Evolutionary conservation across 805 yeast species (phyloP).

Genomic region (Diddensiella santjacobensis): DNA sequence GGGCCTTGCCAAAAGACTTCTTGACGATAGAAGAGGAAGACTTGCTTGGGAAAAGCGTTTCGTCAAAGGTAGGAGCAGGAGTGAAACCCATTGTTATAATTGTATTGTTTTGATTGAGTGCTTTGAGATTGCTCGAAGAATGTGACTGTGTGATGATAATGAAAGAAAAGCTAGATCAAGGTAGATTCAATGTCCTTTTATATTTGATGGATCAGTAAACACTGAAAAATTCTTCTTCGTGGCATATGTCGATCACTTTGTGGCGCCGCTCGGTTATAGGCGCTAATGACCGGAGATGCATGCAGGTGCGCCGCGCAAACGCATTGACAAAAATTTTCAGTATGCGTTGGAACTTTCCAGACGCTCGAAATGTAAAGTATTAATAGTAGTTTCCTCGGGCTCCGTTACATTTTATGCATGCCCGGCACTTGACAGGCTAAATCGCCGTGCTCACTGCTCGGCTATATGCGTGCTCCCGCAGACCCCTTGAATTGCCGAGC

Average conservation of each 20-base stretch:
- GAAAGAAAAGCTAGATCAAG: too few relatives aligned
- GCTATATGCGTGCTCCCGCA: too few relatives aligned
- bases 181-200: background rate
- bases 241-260: too few relatives aligned
- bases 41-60: slow-evolving; percentile 2
- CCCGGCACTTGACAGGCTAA: too few relatives aligned
- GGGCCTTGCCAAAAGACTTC: slow-evolving; percentile 9
- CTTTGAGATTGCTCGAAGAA: background rate
- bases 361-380: too few relatives aligned
- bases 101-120: background rate
- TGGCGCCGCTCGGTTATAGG: background rate
- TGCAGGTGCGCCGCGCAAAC: background rate
- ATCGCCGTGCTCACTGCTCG: too few relatives aligned
- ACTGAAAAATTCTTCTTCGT: too few relatives aligned
- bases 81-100: background rate
- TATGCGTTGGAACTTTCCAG: too few relatives aligned
- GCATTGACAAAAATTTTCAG: background rate
- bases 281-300: background rate
- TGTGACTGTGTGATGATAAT: too few relatives aligned
- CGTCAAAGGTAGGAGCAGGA: background rate
- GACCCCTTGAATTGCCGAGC: too few relatives aligned
- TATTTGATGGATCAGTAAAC: background rate
- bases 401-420: too few relatives aligned
- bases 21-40: slow-evolving; percentile 9
- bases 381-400: too few relatives aligned